Evolutionary conservation across 2,329 filamentous ascomycete genomes (phyloP), one percentile per base, ranked within the genome.

Genomic region (Zymoseptoria brevis): DNA sequence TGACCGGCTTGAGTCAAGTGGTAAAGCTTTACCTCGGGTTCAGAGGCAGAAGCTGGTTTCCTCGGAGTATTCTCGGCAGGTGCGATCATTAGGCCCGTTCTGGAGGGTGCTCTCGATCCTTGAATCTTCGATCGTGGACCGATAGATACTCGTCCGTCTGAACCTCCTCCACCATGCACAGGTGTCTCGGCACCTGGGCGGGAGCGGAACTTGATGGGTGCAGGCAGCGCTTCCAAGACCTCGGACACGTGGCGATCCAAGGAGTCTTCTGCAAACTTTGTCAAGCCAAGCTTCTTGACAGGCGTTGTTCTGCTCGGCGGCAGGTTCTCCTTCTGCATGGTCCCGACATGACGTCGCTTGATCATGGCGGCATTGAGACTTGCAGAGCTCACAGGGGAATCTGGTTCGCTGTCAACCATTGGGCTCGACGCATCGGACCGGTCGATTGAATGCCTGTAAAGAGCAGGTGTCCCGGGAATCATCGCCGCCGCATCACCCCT

Each of bases 1-100:
- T 89, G 89, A 41, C 87, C 90, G 19, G 88, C 86, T 53, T 91
- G 85, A 13, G 90, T 90, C 45, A 99, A 82, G 74, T 97, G 92
- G 69, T 97, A 99, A 2, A 96, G 81, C 73, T 92, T 91, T 69
- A 96, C 93, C 61, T 93, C 92, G 55, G 77, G 74, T 19, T 72
- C 68, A 21, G 64, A 63, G 35, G 63, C 57, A 4, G 65, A 58
- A 5, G 55, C 56, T 16, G 64, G 53, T 54, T 69, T 71, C 59
- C 65, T 70, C 2, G 68, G 64, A 8, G 68, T 66, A 8, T 60
- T 41, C 50, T 78, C 76, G 67, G 61, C 75, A 65, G 71, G 71
- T 9, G 69, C 69, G 26, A 73, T 67, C 4, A 69, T 71, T 45
- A 71, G 63, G 7, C 53, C 57, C 8, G 41, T 58, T n/a, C 61